phyloP scores from a whole-genome alignment of 495 filamentous ascomycete genomes.

The Penicillium roqueforti region DNA sequence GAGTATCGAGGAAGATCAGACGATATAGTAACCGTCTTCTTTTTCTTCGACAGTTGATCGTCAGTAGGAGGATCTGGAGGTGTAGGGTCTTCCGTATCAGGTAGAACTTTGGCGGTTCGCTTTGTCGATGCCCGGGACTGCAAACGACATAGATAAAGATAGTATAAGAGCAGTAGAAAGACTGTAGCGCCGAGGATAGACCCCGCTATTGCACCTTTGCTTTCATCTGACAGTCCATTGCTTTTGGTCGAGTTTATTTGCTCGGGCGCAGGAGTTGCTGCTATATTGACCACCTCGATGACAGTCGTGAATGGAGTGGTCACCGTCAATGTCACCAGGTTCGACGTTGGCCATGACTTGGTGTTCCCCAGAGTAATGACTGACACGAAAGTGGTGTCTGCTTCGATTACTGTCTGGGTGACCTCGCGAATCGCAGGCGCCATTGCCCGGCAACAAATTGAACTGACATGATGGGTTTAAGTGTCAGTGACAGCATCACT shows the following conservation, averaged over 20 bases:
- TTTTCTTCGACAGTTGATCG: not conserved
- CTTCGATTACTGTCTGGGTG: not conserved
- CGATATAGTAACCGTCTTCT: constrained; percentile 2
- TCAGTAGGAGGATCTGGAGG: not conserved
- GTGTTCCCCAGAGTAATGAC: not conserved
- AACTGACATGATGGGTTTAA: not conserved
- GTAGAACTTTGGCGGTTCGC: not conserved
- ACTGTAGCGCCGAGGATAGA: not conserved
- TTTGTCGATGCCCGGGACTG: not conserved
- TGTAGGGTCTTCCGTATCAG: not conserved
- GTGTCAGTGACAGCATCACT: not conserved
- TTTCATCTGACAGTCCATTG: not conserved
- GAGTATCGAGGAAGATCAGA: constrained; percentile 1
- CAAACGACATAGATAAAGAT: not conserved
- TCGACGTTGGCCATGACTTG: not conserved
- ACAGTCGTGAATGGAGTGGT: not conserved
- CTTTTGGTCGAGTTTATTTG: not conserved
- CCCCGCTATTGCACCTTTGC: not conserved
- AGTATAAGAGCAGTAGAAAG: not conserved
- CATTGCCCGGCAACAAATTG: not conserved
- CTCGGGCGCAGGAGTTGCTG: not conserved
- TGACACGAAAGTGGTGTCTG: not conserved
- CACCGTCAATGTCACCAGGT: not conserved
- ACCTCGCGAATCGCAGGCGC: constrained; percentile 5
- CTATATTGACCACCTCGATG: not conserved